Conservation (phyloP, 169 alveolate genomes). For the Theileria orientalis region DNA sequence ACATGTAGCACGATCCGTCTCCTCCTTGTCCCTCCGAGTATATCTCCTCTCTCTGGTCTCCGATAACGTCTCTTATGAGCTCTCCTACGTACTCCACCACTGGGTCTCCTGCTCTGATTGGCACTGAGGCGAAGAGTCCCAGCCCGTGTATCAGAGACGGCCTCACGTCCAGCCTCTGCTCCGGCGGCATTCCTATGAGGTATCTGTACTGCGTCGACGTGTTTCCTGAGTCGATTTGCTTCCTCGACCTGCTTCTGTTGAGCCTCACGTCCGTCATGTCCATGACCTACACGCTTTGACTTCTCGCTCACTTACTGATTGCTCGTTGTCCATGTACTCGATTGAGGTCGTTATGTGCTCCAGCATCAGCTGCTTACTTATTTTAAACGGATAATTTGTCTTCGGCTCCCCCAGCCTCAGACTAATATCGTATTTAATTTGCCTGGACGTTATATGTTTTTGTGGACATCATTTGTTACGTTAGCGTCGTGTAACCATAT, state of each 20-base stretch:
- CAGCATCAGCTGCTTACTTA: not conserved
- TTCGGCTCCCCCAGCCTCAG: conserved; percentile 19
- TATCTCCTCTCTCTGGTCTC: conserved; percentile 71
- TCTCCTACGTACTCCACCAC: conserved; percentile 96
- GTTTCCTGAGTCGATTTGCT: conserved; percentile 46
- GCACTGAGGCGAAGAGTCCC: conserved; percentile 89
- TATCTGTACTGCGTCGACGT: conserved; percentile 76
- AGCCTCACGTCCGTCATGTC: conserved; percentile 12
- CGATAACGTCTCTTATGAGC: conserved; percentile 70
- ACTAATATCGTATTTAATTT: not conserved
- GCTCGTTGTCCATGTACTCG: conserved; percentile 10
- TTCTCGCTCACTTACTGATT: not conserved
- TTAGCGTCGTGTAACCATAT: too few species aligned
- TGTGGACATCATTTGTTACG: too few species aligned
- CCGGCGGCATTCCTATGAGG: conserved; percentile 71
- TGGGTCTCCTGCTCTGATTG: conserved; percentile 89
- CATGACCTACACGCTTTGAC: not conserved
- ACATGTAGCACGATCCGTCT: conserved; percentile 80
- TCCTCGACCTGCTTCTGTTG: conserved; percentile 53
- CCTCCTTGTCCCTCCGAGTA: conserved; percentile 68
- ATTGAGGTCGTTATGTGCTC: conserved; percentile 9
- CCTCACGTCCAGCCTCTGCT: conserved; percentile 70
- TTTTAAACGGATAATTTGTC: conserved; percentile 10
- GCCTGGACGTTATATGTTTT: too few species aligned
- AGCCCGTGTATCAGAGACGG: conserved; percentile 89